Base-by-base conservation (phyloP, 2,329 filamentous ascomycete species). In the Cercospora nicotianae region DNA sequence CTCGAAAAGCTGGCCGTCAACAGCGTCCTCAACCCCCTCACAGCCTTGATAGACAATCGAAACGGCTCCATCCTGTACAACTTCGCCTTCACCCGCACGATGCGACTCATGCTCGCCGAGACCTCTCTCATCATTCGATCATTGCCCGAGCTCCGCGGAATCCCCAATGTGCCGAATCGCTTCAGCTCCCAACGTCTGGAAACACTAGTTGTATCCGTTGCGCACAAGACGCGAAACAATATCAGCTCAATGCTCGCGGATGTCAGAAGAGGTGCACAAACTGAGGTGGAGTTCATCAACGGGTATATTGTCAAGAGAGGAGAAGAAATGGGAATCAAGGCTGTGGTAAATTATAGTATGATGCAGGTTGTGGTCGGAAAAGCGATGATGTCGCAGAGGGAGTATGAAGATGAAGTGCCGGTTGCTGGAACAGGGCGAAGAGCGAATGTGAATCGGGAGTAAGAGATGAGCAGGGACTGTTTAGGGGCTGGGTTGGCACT, bases 231-330 rank as follows among this genome's bases (percentile, higher is more conserved):
- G 12, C 82, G 83, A 12, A 80, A 85, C 65, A 87, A 89, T 62
- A 81, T 84, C 5, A 91, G 88, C 74, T 85, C 83, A 20, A 93
- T 96, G 88, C 81, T 91, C 5, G 84, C 86, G 63, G 87, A 90
- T 74, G 82, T 94, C 12, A 81, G 87, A 10, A 78, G 80, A 1
- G 90, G 91, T 1, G 66, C 76, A 69, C 80, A 83, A 67, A 93
- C 92, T 0, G 93, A 97, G 74, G 87, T 97, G 48, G 87, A 94
- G 57, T 96, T 90, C 75, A 86, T 94, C 72, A 97, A 96, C 77
- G 94, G 94, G 0, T 99, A 94, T 81, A 90, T 99, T 68, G 84
- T 96, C 33, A 85, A 83, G 61, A 86, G 90, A 48, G 95, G 91
- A 0, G 85, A 87, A 73, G 87, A 91, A 76, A 75, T 94, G 68